phyloP scores from a whole-genome alignment of 345 rosid species.

The Populus tremula region DNA sequence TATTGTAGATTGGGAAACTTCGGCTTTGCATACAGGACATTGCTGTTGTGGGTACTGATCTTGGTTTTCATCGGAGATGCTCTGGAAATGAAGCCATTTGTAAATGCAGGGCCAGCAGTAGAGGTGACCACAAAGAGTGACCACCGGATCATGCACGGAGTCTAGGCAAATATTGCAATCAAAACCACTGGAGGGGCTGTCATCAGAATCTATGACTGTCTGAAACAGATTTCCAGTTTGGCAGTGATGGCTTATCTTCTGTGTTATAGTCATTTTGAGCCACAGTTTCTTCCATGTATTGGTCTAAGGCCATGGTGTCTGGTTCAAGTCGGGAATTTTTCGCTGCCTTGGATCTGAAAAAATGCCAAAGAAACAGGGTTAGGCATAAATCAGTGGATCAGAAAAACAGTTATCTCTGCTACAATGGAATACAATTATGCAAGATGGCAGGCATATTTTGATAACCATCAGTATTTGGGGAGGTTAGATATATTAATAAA shows the following conservation, averaged over 20 bases:
- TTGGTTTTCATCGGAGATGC: constrained; percentile 28
- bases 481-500: too few species aligned
- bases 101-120: constrained; percentile 96
- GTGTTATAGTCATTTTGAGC: neutral
- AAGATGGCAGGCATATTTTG: too few species aligned
- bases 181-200: constrained; percentile 21
- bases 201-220: constrained; percentile 11
- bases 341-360: constrained; percentile 17
- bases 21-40: constrained; percentile 94
- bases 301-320: constrained; percentile 25
- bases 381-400: neutral
- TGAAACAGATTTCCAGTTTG: constrained; percentile 20
- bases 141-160: constrained; percentile 76
- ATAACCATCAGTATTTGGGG: too few species aligned
- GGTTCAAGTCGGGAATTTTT: neutral
- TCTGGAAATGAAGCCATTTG: constrained; percentile 71
- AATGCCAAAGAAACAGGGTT: neutral
- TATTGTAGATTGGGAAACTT: constrained; percentile 57
- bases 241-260: constrained; percentile 4
- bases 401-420: neutral
- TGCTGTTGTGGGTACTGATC: constrained; percentile 42
- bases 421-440: neutral
- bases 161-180: constrained; percentile 71
- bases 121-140: constrained; percentile 88
- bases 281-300: constrained; percentile 10